Base-by-base conservation (phyloP, 2,329 filamentous ascomycete genomes). In the Neonectria sp. region DNA sequence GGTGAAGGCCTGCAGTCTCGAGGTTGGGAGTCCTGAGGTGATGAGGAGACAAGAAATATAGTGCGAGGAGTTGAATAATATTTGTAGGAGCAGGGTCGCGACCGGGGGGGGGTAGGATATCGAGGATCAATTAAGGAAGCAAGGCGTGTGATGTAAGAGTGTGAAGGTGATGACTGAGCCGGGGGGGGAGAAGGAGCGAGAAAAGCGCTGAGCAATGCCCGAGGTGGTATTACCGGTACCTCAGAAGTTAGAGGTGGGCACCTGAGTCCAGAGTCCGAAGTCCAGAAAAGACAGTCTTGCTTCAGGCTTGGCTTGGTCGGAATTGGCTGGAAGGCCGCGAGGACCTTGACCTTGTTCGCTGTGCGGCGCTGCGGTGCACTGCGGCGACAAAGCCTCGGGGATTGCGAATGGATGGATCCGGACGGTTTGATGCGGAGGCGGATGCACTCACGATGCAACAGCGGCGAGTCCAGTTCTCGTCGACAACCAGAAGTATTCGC, bases 151-250 rank as follows among this genome's bases (percentile, higher is more conserved):
- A 63, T 57, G 61, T 63, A 40, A 48, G 55, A 43, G 55, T 37
- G 61, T 51, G 61, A 63, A 63, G 40, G 55, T 25, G 37, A 59
- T 57, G 61, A 52, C 60, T 48, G 61, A 64, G 48, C 48, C 48
- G 48, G n/a, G 29, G 55, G 17, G 27, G 37, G 51, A 21, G 37
- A 24, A 43, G 29, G n/a, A 21, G 55, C 33, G 37, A 40, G 40
- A 46, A 58, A 58, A n/a, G 43, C 55, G n/a, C 17, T 27, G 25
- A 49, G 40, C 40, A 37, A 24, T 21, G 37, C 37, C 37, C n/a
- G 37, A 40, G 37, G 37, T 17, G 37, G 35, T 37, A 37, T 37
- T 37, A 11, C 35, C 35, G 15, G 15, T 6, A 17, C 35, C 12
- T 37, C 35, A 17, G 35, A 37, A 6, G 35, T 37, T 37, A n/a